Percentiles rank a stretch among this genome's conserved stretches.
Evolutionary conservation across 2,329 filamentous ascomycete species (phyloP).

Genomic region (Teratosphaeria gauchensis): DNA sequence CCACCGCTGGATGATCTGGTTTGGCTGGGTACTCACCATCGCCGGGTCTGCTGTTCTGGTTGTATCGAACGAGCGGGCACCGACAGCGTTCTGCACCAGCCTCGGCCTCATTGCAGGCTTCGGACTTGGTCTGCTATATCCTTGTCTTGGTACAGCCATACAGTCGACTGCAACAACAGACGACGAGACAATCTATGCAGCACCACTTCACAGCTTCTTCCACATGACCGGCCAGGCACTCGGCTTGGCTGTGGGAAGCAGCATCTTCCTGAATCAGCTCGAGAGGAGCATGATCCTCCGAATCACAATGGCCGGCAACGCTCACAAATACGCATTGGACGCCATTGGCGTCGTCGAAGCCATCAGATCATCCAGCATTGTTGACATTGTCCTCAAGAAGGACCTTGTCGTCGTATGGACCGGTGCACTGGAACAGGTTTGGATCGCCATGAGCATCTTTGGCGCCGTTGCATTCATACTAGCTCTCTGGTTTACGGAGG

Average conservation of each 20-base stretch:
- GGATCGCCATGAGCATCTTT: neutral
- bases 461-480: neutral
- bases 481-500: neutral
- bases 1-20: conserved; percentile 33
- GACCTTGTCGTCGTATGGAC: neutral
- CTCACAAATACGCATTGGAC: neutral
- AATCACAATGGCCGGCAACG: neutral
- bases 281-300: neutral
- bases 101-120: conserved; percentile 9
- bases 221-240: conserved; percentile 55
- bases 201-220: conserved; percentile 59
- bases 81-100: conserved; percentile 32
- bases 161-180: conserved; percentile 48
- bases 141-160: conserved; percentile 52
- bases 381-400: neutral
- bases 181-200: conserved; percentile 33
- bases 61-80: conserved; percentile 49
- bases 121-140: conserved; percentile 51
- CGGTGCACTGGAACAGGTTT: neutral
- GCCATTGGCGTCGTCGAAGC: neutral
- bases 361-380: neutral
- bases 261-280: conserved; percentile 52
- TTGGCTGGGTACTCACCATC: conserved; percentile 52
- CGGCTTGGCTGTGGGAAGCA: conserved; percentile 57
- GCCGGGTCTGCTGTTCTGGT: conserved; percentile 43